Evolutionary conservation across 169 alveolate genomes (phyloP).

Genomic region (Eimeria mitis): DNA sequence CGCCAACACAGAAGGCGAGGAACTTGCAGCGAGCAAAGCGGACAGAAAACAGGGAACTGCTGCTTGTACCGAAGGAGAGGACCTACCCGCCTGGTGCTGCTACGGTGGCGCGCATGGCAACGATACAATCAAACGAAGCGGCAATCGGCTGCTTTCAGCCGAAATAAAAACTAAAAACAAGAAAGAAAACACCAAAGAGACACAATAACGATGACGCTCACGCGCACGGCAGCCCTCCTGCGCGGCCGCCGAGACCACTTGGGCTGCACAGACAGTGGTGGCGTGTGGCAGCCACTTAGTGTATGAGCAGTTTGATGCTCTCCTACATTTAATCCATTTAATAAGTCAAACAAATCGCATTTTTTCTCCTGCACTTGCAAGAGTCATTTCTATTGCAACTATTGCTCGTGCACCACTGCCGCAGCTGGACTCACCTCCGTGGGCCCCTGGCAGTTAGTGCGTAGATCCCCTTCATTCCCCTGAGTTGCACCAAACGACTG

Average conservation of each 20-base stretch:
- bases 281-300: background rate
- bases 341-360: background rate
- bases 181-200: background rate
- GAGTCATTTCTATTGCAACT: background rate
- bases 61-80: background rate
- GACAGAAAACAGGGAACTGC: background rate
- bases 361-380: background rate
- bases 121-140: background rate
- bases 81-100: background rate
- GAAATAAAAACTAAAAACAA: background rate
- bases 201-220: background rate
- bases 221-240: background rate
- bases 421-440: background rate
- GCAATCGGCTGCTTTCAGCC: background rate
- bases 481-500: background rate
- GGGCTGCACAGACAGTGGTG: background rate
- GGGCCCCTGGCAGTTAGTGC: slow-evolving; percentile 2
- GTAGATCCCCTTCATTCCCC: background rate
- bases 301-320: background rate
- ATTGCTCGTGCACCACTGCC: background rate
- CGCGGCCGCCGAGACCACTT: slow-evolving; percentile 17
- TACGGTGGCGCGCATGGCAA: background rate
- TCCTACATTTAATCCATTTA: background rate
- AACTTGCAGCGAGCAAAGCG: background rate
- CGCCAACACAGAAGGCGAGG: background rate